Percentiles rank a stretch among this genome's conserved stretches.
Conservation (phyloP, 495 filamentous ascomycete genomes). For the Hypoxylon lenormandii region DNA sequence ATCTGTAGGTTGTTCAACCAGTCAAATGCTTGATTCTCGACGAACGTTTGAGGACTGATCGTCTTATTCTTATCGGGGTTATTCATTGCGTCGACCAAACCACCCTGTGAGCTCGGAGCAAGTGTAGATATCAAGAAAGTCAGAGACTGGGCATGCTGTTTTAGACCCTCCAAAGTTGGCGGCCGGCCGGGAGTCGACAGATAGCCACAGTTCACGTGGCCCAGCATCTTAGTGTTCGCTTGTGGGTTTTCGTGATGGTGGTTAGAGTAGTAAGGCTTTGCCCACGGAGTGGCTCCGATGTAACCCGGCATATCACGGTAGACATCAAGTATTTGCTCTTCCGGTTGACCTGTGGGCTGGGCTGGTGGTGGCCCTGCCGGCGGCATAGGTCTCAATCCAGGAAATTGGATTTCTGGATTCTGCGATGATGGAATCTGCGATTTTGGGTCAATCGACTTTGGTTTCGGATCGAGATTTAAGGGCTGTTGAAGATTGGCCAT, state of each 20-base stretch:
- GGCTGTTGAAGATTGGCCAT: slow-evolving; percentile 11
- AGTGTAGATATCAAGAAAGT: slow-evolving; percentile 62
- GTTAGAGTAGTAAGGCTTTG: slow-evolving; percentile 50
- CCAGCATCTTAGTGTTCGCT: slow-evolving; percentile 47
- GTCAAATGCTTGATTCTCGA: slow-evolving; percentile 56
- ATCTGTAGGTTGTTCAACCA: slow-evolving; percentile 60
- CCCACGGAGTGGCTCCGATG: slow-evolving; percentile 42
- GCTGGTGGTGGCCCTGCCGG: no score
- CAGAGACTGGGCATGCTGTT: slow-evolving; percentile 68
- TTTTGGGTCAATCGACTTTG: no score
- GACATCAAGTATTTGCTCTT: slow-evolving; percentile 29
- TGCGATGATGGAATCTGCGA: no score
- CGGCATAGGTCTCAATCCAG: no score
- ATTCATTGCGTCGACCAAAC: slow-evolving; percentile 45
- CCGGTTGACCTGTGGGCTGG: no score
- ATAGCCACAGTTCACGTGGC: slow-evolving; percentile 64
- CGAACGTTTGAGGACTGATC: background rate
- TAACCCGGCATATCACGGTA: slow-evolving; percentile 47
- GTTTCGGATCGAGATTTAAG: no score
- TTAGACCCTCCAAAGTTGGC: slow-evolving; percentile 65
- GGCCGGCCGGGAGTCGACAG: slow-evolving; percentile 60
- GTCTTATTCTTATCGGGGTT: background rate
- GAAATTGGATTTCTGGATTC: no score
- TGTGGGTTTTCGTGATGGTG: slow-evolving; percentile 47
- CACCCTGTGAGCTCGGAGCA: slow-evolving; percentile 48